Evolutionary conservation across 768 basidiomycete species (phyloP).

Genomic region (Hygrophorus russula): DNA sequence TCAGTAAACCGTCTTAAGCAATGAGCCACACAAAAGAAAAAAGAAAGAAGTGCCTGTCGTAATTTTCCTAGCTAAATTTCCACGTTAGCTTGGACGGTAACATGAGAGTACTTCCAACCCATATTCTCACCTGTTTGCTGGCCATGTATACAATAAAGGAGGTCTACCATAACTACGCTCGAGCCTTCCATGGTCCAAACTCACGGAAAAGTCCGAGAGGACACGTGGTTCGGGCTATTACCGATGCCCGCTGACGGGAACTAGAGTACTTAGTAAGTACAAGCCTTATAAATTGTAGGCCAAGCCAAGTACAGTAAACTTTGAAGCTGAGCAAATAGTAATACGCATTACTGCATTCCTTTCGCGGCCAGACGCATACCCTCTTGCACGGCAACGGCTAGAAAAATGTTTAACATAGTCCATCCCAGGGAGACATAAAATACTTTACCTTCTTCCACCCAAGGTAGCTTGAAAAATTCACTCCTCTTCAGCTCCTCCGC

Average conservation of each 20-base stretch:
- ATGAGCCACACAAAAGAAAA: constrained; percentile 21
- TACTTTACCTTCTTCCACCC: constrained; percentile 56
- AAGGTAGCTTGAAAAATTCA: constrained; percentile 85
- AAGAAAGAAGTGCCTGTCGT: constrained; percentile 44
- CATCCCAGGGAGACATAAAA: too few species aligned
- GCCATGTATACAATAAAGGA: constrained; percentile 32
- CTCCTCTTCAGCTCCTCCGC: constrained; percentile 83
- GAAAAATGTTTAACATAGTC: too few species aligned
- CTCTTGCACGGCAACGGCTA: constrained; percentile 75
- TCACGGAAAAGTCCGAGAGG: too few species aligned
- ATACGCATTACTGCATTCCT: constrained; percentile 23
- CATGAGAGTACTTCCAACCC: neutral
- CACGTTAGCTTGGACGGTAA: neutral
- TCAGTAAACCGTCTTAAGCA: constrained; percentile 8
- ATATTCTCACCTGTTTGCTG: constrained; percentile 42
- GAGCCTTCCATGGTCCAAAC: too few species aligned
- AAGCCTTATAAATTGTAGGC: neutral
- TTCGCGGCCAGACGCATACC: constrained; percentile 56
- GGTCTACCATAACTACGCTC: neutral
- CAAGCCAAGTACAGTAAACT: too few species aligned
- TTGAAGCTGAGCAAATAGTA: too few species aligned
- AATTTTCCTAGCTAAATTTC: constrained; percentile 65
- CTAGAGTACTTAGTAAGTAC: constrained; percentile 56
- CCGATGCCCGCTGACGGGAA: too few species aligned
- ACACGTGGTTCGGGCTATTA: too few species aligned